phyloP scores from a whole-genome alignment of 2,329 filamentous ascomycete species.

The Nigrograna mackinnonii region DNA sequence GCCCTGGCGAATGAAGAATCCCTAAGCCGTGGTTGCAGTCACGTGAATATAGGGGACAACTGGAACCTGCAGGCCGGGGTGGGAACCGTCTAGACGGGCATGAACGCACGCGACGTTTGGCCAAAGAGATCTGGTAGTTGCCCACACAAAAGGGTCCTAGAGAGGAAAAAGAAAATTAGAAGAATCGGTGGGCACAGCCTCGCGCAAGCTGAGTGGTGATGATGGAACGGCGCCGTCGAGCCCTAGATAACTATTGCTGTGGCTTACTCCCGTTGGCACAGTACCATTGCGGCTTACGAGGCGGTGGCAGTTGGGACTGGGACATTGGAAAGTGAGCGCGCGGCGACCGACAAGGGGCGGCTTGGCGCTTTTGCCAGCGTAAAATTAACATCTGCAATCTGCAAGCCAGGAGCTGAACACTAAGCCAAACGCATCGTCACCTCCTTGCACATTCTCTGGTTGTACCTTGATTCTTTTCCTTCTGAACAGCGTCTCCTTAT shows the following conservation, averaged over 20 bases:
- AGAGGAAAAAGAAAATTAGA: background rate
- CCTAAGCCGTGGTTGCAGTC: no score
- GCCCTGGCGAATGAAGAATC: no score
- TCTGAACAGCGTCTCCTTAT: slow-evolving; percentile 17
- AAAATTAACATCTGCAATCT: slow-evolving; percentile 29
- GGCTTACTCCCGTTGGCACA: background rate
- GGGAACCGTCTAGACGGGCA: no score
- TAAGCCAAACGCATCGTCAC: slow-evolving; percentile 21
- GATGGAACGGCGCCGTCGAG: background rate
- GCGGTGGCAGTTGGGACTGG: slow-evolving; percentile 9
- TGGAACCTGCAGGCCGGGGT: no score
- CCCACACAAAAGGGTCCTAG: no score
- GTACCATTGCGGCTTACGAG: slow-evolving; percentile 25
- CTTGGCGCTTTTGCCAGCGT: slow-evolving; percentile 26
- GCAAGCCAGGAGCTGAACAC: slow-evolving; percentile 27
- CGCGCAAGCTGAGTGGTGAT: background rate
- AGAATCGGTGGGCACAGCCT: background rate
- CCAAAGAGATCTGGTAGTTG: no score
- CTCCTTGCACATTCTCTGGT: slow-evolving; percentile 28
- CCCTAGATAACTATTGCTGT: background rate
- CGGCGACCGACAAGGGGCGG: slow-evolving; percentile 13
- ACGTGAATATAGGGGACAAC: no score
- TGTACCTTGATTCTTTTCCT: slow-evolving; percentile 4
- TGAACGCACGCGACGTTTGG: no score
- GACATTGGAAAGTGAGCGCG: no score